Evolutionary conservation across 768 basidiomycete species (phyloP), one percentile per base, ranked within the genome.

Genomic region (Goffeauzyma gilvescens): DNA sequence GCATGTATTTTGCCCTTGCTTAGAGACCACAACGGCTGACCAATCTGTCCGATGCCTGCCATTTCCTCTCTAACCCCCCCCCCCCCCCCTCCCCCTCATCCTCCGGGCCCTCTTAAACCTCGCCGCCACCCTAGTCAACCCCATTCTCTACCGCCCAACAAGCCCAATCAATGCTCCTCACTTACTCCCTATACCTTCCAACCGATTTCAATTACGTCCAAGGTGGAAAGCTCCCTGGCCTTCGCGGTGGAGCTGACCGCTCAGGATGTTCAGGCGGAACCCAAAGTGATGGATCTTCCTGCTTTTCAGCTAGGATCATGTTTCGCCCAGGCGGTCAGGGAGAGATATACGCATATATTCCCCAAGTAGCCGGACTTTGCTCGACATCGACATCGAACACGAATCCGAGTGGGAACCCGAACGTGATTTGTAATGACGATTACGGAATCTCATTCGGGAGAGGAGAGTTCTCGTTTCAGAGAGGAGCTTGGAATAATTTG

Each of bases 331-430:
- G 63, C 0, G 83, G 84, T 4, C 61, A 59, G 0, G 84, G 83
- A 4, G 85, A 87, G 84, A 82, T 79, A 7, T 86, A 85, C 60
- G 78, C 79, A 8, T 86, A 89, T 55, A 73, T 84, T 35, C 77
- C 79, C 3, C 52, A 58, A 0, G 69, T 71, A 1, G 65, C 75
- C 5, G 72, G 63, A 27, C 55, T 85, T 8, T 84, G 58, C 38
- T 38, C 45, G 2, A n/a, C n/a, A n/a, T n/a, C n/a, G n/a, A n/a
- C n/a, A n/a, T n/a, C n/a, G n/a, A n/a, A n/a, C n/a, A n/a, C n/a
- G n/a, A n/a, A n/a, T n/a, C n/a, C n/a, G n/a, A n/a, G n/a, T n/a
- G n/a, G n/a, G n/a, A 38, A 73, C 17, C 57, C 60, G 31, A 64
- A 68, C 32, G 68, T 83, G 38, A 69, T 64, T 22, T 64, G 63